Base-by-base conservation (phyloP, 2,329 filamentous ascomycete genomes). In the Ophiostoma angusticollis region DNA sequence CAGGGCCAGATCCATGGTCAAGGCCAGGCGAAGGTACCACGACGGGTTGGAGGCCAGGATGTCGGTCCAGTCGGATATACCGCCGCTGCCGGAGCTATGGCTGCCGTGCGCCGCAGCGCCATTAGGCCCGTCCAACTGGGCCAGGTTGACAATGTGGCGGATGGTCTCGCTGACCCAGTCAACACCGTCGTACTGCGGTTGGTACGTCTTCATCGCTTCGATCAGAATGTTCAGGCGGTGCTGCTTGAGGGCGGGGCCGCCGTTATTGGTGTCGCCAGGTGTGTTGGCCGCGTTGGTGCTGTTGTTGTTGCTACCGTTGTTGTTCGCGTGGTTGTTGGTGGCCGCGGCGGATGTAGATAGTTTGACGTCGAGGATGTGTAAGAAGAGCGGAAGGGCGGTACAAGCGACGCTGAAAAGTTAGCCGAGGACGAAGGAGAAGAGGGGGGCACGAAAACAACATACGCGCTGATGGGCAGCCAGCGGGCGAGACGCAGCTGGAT, bases 181-280 rank as follows among this genome's bases (percentile, higher is more conserved):
- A n/a, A 47, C 44, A 9, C 42, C 44, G 25, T 46, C 46, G 27
- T 46, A 47, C 31, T 47, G 46, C 8, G 46, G 46, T 34, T 47
- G 46, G 42, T 47, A 47, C 14, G 46, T 45, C 33, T 46, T 47
- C 44, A 47, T 47, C 25, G 46, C 46, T 34, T 47, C 44, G 18
- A 47, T 46, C 5, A 47, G 36, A 6, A 47, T 44, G 38, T 46
- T 44, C 37, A 47, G 45, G 8, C 60, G 58, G 37, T 63, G 60
- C 43, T 64, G 61, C 43, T 64, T 65, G 4, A 61, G 50, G 3
- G 55, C 57, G 0, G 57, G 52, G 12, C 23, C 23, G 11, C 13
- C 24, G 7, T 19, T n/a, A 17, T 17, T 19, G 25, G 18, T 27
- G 16, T 36, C 28, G 14, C 24, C 23, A 14, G 31, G 22, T 14